phyloP scores from a whole-genome alignment of 2,329 filamentous ascomycete species.

The Ambrosiella cleistominuta region DNA sequence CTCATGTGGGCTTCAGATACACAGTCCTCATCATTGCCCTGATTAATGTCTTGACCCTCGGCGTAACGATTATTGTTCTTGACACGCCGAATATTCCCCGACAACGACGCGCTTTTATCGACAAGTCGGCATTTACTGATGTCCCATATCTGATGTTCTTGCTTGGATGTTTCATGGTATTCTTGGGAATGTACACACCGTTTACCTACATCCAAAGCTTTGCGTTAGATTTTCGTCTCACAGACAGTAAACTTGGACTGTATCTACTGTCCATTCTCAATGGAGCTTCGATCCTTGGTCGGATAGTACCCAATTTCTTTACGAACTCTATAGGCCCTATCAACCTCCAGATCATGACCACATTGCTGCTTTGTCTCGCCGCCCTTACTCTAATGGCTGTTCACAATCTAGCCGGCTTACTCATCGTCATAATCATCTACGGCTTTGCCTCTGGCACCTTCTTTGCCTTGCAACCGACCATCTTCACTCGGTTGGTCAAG shows the following conservation, averaged over 20 bases:
- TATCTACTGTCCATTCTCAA: constrained; percentile 36
- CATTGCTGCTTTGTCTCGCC: constrained; percentile 20
- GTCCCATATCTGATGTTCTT: constrained; percentile 19
- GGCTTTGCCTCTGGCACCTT: constrained; percentile 30
- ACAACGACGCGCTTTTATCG: constrained; percentile 17
- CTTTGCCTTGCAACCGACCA: constrained; percentile 26
- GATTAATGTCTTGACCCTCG: constrained; percentile 19
- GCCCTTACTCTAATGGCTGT: constrained; percentile 26
- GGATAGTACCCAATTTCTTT: constrained; percentile 28
- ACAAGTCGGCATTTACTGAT: constrained; percentile 19
- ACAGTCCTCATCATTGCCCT: constrained; percentile 22
- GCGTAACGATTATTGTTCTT: constrained; percentile 18
- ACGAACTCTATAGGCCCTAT: constrained; percentile 26
- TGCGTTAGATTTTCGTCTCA: constrained; percentile 21
- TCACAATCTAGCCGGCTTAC: constrained; percentile 20
- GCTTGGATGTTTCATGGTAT: constrained; percentile 20
- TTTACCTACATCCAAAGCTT: constrained; percentile 30
- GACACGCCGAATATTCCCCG: constrained; percentile 15
- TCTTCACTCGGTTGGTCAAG: constrained; percentile 24
- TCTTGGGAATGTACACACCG: constrained; percentile 22
- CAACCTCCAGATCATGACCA: constrained; percentile 23
- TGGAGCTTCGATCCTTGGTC: constrained; percentile 30
- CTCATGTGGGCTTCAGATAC: constrained; percentile 21
- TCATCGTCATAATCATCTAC: constrained; percentile 27
- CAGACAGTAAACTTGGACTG: constrained; percentile 20